phyloP scores from a whole-genome alignment of 2,329 filamentous ascomycete genomes.

The Coniosporium tulheliwenetii region DNA sequence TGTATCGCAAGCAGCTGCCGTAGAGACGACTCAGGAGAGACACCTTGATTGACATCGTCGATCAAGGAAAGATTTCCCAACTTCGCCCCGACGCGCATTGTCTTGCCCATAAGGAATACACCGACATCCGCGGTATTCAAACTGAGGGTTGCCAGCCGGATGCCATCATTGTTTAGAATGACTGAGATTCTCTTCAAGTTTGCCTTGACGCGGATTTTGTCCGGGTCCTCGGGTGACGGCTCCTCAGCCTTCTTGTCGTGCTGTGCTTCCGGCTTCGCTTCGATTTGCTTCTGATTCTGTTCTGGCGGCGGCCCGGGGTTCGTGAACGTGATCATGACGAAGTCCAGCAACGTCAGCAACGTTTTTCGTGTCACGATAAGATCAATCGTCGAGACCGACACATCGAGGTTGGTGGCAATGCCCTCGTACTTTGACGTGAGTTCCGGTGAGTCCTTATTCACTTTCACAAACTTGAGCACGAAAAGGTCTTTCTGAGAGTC shows the following conservation, averaged over 20 bases:
- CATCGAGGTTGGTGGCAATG: conserved; percentile 83
- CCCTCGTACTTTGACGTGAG: conserved; percentile 86
- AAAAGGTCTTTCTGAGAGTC: conserved; percentile 69
- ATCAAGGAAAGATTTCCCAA: conserved; percentile 78
- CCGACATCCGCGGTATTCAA: conserved; percentile 86
- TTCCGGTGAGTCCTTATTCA: conserved; percentile 82
- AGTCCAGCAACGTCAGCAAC: conserved; percentile 80
- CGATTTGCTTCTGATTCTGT: conserved; percentile 1
- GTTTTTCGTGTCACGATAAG: conserved; percentile 88
- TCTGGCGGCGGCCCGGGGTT: conserved; percentile 27
- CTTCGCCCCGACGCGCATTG: conserved; percentile 75
- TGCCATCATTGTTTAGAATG: conserved; percentile 94
- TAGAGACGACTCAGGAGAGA: conserved; percentile 63
- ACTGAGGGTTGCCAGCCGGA: conserved; percentile 80
- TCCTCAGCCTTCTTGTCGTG: conserved; percentile 14
- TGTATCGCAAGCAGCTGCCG: conserved; percentile 87
- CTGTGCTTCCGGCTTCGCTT: conserved; percentile 9
- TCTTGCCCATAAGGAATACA: conserved; percentile 70
- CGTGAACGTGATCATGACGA: conserved; percentile 84
- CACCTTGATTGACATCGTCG: conserved; percentile 87
- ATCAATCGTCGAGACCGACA: conserved; percentile 89
- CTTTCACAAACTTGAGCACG: conserved; percentile 73
- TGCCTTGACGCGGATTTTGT: conserved; percentile 85
- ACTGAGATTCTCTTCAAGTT: conserved; percentile 86
- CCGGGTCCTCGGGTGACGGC: conserved; percentile 28